A percentile compares a stretch with the other conserved stretches of the same genome.
Evolutionary conservation across 176 grass and related monocot species (phyloP).

Genomic region (Oryza glumipatula): DNA sequence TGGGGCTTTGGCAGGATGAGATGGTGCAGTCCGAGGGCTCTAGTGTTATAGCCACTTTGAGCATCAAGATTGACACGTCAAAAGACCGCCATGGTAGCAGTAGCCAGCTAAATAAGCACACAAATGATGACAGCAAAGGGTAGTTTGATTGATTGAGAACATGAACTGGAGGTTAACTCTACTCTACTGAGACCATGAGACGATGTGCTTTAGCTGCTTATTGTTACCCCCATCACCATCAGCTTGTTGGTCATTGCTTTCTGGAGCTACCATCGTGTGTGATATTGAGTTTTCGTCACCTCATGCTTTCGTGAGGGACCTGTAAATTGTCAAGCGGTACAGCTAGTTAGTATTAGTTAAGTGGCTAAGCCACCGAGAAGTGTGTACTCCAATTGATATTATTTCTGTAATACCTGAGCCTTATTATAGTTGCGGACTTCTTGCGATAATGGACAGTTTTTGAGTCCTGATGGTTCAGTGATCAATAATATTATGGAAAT

Average conservation of each 20-base stretch:
- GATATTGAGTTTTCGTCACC: not conserved
- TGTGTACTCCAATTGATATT: not conserved
- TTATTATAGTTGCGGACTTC: not conserved
- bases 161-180: conserved; percentile 1
- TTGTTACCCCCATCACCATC: not conserved
- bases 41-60: conserved; percentile 37
- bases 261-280: not conserved
- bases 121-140: conserved; percentile 19
- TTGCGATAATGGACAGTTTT: not conserved
- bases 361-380: not conserved
- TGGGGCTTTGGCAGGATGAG: conserved; percentile 41
- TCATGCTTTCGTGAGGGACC: not conserved
- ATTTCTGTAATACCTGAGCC: not conserved
- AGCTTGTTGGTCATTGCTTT: not conserved
- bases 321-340: conserved; percentile 23
- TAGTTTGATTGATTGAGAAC: conserved; percentile 16
- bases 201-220: not conserved
- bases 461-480: not conserved
- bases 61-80: conserved; percentile 45
- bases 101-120: not conserved
- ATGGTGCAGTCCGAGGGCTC: conserved; percentile 30
- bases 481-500: not conserved
- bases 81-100: conserved; percentile 7
- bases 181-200: conserved; percentile 13
- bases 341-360: not conserved